phyloP scores from a whole-genome alignment of 257 asterid genomes.

The Linderniella brevidens region DNA sequence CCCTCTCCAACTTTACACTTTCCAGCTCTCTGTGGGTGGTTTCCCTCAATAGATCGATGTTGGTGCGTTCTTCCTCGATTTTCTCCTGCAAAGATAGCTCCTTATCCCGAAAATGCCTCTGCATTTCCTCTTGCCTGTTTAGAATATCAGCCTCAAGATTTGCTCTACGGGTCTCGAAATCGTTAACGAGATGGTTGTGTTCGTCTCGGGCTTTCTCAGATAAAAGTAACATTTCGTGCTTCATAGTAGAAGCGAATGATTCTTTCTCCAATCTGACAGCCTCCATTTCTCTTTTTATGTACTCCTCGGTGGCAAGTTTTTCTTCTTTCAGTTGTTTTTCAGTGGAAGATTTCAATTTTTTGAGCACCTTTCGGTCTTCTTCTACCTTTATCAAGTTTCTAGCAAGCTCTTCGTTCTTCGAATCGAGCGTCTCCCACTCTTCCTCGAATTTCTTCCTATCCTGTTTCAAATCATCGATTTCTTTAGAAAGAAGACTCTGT shows the following conservation, averaged over 20 bases:
- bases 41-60: slow-evolving; percentile 32
- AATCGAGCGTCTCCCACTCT: slow-evolving; percentile 78
- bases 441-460: slow-evolving; percentile 63
- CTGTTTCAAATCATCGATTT: slow-evolving; percentile 42
- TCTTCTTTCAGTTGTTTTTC: slow-evolving; percentile 42
- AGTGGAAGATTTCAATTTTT: slow-evolving; percentile 20
- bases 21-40: slow-evolving; percentile 26
- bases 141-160: slow-evolving; percentile 59
- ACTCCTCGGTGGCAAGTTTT: slow-evolving; percentile 33
- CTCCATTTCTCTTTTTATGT: slow-evolving; percentile 46
- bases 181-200: slow-evolving; percentile 29
- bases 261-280: slow-evolving; percentile 54
- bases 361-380: slow-evolving; percentile 32
- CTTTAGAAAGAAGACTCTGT: slow-evolving; percentile 37
- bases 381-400: slow-evolving; percentile 27
- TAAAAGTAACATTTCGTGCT: slow-evolving; percentile 34
- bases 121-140: slow-evolving; percentile 46
- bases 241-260: slow-evolving; percentile 50
- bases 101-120: slow-evolving; percentile 31
- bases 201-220: slow-evolving; percentile 32
- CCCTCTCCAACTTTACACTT: slow-evolving; percentile 23
- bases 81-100: slow-evolving; percentile 40
- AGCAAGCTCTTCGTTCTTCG: slow-evolving; percentile 37
- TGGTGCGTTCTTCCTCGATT: slow-evolving; percentile 23
- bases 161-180: slow-evolving; percentile 35